Conservation (phyloP, 192 early-diverging fungal genomes). For the Coemansia sp. region DNA sequence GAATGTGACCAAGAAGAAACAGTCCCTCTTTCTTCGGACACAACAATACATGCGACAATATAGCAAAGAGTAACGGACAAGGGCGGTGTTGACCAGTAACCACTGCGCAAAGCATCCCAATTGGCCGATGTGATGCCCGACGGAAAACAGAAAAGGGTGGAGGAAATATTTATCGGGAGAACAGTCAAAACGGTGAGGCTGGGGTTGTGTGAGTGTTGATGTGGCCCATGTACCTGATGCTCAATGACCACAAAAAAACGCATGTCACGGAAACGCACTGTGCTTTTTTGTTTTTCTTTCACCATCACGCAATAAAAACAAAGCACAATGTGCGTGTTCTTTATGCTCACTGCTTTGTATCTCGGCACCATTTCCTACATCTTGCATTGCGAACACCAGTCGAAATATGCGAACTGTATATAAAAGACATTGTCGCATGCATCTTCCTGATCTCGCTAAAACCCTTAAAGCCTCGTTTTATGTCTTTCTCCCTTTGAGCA, state of each 20-base stretch:
- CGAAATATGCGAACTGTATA: background rate
- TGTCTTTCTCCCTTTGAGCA: constrained; percentile 12
- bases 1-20: background rate
- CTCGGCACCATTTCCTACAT: background rate
- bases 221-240: background rate
- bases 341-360: constrained; percentile 2
- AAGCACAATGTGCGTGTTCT: background rate
- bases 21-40: background rate
- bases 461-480: constrained; percentile 5
- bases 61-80: background rate
- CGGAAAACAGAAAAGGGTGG: background rate
- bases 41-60: background rate
- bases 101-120: background rate
- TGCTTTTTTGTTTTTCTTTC: background rate
- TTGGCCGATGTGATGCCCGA: background rate
- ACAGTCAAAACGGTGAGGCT: background rate
- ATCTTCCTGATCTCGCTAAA: constrained; percentile 4
- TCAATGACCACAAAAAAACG: background rate
- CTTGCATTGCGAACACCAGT: constrained; percentile 8
- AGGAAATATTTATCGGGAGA: background rate
- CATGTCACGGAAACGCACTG: background rate
- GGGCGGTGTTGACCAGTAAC: background rate
- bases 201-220: background rate
- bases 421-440: constrained; percentile 13
- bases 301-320: background rate